Evolutionary conservation across 768 basidiomycete genomes (phyloP).

Genomic region (Hygrophoropsis aurantiaca): DNA sequence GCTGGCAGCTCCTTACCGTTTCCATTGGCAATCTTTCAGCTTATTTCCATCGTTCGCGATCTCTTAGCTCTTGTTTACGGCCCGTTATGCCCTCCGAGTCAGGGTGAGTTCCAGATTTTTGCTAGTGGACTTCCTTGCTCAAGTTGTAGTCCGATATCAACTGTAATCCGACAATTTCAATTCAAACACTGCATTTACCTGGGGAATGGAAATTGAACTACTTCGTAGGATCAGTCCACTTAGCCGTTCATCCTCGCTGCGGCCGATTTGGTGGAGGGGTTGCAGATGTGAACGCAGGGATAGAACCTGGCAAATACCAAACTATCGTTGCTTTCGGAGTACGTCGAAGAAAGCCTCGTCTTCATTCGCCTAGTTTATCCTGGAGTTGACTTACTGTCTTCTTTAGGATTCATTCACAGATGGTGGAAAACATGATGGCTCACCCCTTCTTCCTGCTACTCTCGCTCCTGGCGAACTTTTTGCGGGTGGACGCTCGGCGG

Average conservation of each 20-base stretch:
- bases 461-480: conserved; percentile 36
- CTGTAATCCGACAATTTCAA: no score
- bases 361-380: background rate
- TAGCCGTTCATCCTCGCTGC: conserved; percentile 40
- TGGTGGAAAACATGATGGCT: conserved; percentile 41
- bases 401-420: conserved; percentile 41
- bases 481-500: conserved; percentile 43
- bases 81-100: no score
- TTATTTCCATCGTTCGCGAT: no score
- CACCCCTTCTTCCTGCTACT: conserved; percentile 32
- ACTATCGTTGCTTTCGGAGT: conserved; percentile 47
- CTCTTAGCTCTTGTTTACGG: no score
- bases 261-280: conserved; percentile 32
- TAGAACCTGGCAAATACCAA: conserved; percentile 29
- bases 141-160: no score
- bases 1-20: no score
- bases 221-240: conserved; percentile 20
- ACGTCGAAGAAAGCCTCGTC: conserved; percentile 3
- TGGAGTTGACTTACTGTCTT: background rate
- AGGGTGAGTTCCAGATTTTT: no score
- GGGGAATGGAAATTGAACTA: no score
- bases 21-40: no score
- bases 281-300: conserved; percentile 43
- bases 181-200: no score
- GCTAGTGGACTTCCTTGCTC: no score